Evolutionary conservation across 2,329 filamentous ascomycete species (phyloP).

Genomic region (Alternaria sp.): DNA sequence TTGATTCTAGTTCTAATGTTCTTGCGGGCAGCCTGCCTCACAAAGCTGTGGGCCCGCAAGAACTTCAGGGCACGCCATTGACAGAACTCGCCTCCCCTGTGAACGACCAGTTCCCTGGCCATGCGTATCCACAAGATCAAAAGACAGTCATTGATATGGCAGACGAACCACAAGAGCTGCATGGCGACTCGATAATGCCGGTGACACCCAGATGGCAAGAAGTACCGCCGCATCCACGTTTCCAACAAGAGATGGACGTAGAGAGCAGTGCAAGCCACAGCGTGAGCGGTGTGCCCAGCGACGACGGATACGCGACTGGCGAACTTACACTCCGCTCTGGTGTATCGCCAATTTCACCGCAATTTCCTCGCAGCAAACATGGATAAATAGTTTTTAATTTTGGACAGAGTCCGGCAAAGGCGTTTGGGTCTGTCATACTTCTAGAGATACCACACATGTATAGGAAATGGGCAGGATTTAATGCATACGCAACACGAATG

Average conservation of each 20-base stretch:
- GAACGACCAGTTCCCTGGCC: constrained; percentile 8
- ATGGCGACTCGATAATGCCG: constrained; percentile 30
- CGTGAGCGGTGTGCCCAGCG: constrained; percentile 36
- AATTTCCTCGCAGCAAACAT: not conserved
- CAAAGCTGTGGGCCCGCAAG: constrained; percentile 30
- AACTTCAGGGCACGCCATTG: constrained; percentile 37
- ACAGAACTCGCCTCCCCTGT: constrained; percentile 34
- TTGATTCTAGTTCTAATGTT: constrained; percentile 19
- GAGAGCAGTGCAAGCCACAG: constrained; percentile 26
- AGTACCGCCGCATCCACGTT: constrained; percentile 24
- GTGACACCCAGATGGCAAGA: constrained; percentile 36
- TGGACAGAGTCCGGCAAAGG: not conserved
- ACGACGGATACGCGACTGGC: constrained; percentile 27
- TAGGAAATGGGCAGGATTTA: not conserved
- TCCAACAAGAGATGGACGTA: constrained; percentile 32
- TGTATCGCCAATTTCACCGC: constrained; percentile 31
- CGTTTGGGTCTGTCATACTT: constrained; percentile 9
- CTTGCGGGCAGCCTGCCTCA: constrained; percentile 9
- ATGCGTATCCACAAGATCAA: constrained; percentile 27
- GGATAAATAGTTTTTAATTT: not conserved
- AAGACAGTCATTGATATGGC: constrained; percentile 34
- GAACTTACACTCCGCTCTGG: constrained; percentile 15
- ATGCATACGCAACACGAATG: not conserved
- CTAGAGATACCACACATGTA: constrained; percentile 23
- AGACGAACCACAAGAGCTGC: constrained; percentile 37